Evolutionary conservation across 441 rosid genomes (phyloP), one percentile per base, ranked within the genome.

Genomic region (Gossypium gossypioides): DNA sequence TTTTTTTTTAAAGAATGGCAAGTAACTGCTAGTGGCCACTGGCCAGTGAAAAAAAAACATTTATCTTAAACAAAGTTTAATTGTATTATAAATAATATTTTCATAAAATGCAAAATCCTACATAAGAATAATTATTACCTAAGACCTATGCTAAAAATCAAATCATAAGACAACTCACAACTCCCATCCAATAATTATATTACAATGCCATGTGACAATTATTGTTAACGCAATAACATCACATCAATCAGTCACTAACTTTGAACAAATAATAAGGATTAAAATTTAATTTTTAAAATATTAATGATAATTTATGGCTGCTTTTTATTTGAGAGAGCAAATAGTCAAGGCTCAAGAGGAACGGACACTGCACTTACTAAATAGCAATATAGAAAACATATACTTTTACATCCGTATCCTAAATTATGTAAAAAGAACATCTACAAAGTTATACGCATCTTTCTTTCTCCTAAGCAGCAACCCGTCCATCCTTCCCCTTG

Each of bases 401-500:
- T 3, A 46, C 3, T 8, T 68, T 50, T 51, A 32, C 19, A 16
- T 72, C 8, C 52, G 60, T 24, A 32, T 18, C 75, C 50, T 40
- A 27, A 55, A 19, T 57, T 50, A 29, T n/a, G 71, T 12, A 48
- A 48, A 68, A 50, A 9, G 37, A 19, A 34, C 9, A 21, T 13
- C 9, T 10, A 16, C 15, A 1, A 29, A 50, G 57, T 58, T 58
- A 58, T 4, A 58, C 13, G 10, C 15, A 21, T 15, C 63, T 72
- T 68, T n/a, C 68, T 72, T 68, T 46, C 55, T 62, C 52, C 52
- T 32, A 19, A 6, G 64, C 72, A 25, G 22, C 65, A 69, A 50
- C 55, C 58, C 52, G 25, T 37, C 37, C 65, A 68, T 75, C 55
- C n/a, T 63, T 63, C 71, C 59, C 66, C 68, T 78, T 71, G 21